A percentile compares a stretch with the other conserved stretches of the same genome.
phyloP scores from a whole-genome alignment of 495 filamentous ascomycete species.

The Neurospora sublineolata region DNA sequence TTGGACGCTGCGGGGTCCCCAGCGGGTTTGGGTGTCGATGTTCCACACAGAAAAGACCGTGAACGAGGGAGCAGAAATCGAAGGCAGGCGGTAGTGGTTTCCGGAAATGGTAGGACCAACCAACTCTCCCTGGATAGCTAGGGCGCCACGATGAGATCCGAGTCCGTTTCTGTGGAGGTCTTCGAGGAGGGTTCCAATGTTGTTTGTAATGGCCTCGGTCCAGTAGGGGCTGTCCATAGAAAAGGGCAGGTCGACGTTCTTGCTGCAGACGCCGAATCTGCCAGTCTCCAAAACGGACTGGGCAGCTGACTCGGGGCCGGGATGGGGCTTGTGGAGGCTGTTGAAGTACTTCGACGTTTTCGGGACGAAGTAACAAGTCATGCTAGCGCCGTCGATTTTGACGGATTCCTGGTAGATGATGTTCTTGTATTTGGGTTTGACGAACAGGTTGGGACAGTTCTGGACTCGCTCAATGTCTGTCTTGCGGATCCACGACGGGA shows the following conservation, averaged over 20 bases:
- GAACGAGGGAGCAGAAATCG: conserved; percentile 4
- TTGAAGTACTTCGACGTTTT: background rate
- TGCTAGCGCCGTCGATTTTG: conserved; percentile 18
- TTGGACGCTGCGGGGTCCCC: conserved; percentile 5
- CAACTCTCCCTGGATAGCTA: conserved; percentile 22
- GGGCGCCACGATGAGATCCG: background rate
- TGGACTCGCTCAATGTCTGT: conserved; percentile 14
- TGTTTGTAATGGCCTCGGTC: background rate
- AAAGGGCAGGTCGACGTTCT: conserved; percentile 6
- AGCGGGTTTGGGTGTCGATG: conserved; percentile 4
- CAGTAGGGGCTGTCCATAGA: conserved; percentile 3
- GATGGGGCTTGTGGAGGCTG: conserved; percentile 1
- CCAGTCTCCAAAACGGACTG: conserved; percentile 4
- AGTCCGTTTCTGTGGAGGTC: conserved; percentile 3
- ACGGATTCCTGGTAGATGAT: conserved; percentile 13
- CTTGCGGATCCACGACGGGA: conserved; percentile 11
- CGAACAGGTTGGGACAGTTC: conserved; percentile 22
- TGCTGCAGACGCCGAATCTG: conserved; percentile 19
- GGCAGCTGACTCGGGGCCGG: background rate
- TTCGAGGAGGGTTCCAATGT: background rate
- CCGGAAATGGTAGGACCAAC: conserved; percentile 12
- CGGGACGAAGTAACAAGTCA: conserved; percentile 16
- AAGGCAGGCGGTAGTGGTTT: conserved; percentile 11
- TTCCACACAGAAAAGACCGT: conserved; percentile 14
- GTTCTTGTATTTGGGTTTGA: conserved; percentile 10